Conservation (phyloP, 345 rosid genomes). For the Microthlaspi erraticum region DNA sequence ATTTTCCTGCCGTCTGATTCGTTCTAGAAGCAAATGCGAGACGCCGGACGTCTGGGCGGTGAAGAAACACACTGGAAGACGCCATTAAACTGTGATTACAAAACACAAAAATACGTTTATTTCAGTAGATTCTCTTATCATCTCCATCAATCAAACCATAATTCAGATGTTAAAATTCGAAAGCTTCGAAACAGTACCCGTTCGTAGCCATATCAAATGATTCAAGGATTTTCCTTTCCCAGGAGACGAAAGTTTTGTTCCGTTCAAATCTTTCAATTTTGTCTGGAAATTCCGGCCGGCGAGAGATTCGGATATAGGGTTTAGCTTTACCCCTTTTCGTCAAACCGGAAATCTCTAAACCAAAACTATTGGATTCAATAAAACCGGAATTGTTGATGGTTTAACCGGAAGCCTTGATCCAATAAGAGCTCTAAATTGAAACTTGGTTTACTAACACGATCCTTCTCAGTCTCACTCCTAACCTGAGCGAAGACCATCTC, state of each 20-base stretch:
- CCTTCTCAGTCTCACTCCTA: conserved; percentile 14
- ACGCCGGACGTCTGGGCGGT: conserved; percentile 1
- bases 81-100: conserved; percentile 43
- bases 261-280: conserved; percentile 1
- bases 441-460: conserved; percentile 1
- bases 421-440: conserved; percentile 13
- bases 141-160: conserved; percentile 12
- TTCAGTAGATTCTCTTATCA: conserved; percentile 1
- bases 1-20: conserved; percentile 10
- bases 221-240: background rate
- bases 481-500: conserved; percentile 8
- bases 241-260: conserved; percentile 13
- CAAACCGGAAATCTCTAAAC: conserved; percentile 26
- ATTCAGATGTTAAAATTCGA: background rate
- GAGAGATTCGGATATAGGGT: conserved; percentile 33
- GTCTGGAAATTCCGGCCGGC: conserved; percentile 38
- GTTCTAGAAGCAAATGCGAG: conserved; percentile 39
- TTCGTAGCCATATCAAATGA: conserved; percentile 36
- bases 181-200: conserved; percentile 34
- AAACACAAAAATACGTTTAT: background rate
- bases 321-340: conserved; percentile 4
- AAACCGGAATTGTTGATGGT: background rate
- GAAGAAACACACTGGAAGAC: conserved; percentile 41
- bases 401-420: conserved; percentile 4
- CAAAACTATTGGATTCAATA: background rate